Evolutionary conservation across 768 basidiomycete species (phyloP), one percentile per base, ranked within the genome.

Genomic region (Pleurotus djamor): DNA sequence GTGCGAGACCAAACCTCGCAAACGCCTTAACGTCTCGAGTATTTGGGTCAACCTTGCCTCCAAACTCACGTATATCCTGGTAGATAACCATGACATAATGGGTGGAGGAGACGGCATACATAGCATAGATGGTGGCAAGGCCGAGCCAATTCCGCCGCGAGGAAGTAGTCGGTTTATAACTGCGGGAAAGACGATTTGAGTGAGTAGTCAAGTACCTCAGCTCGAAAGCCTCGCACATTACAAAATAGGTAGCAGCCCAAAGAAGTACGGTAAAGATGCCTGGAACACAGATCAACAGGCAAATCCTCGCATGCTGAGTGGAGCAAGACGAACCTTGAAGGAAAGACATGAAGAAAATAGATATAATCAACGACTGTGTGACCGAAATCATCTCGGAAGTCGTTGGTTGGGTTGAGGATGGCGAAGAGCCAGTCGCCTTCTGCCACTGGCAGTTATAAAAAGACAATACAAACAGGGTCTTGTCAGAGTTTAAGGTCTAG

Each of bases 311-410:
- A 41, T 16, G 14, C 4, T 7, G 0, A 44, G 33, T 41, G 10
- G 4, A 41, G 21, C 5, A n/a, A 14, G 10, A 56, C 14, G 14
- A 5, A 56, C 54, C 54, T 56, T 56, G 54, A 17, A 56, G 41
- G 41, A 56, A 56, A 21, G 54, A 56, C 54, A 56, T 56, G 54
- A 56, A 16, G n/a, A 56, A 56, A 28, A 56, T 56, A 5, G 54
- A 56, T 43, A 56, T 45, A 6, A 56, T n/a, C 21, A 56, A 28
- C 12, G 54, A 14, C 21, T 56, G 28, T n/a, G 54, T 56, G 54
- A 56, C 54, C 21, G 54, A 34, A 8, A 56, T 41, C 54, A 56
- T 56, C 54, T 41, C 44, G 38, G 13, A 50, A 17, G 21, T 28
- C 21, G 21, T 28, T 28, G 21, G 3, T 3, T 28, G 21, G 21